phyloP scores from a whole-genome alignment of 2,329 filamentous ascomycete genomes.

The Fusarium sp. region DNA sequence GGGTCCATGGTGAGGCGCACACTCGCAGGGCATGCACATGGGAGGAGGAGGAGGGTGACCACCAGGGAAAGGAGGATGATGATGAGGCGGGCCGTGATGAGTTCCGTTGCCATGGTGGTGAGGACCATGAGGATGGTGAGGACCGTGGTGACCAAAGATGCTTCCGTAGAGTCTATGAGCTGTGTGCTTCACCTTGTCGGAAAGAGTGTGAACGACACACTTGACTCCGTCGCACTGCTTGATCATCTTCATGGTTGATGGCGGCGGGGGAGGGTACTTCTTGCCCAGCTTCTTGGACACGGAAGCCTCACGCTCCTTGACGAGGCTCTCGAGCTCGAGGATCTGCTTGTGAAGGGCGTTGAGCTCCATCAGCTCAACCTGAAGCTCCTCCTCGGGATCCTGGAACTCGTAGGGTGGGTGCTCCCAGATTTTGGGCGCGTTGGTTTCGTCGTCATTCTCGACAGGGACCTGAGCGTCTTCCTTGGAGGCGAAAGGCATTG shows the following conservation, averaged over 20 bases:
- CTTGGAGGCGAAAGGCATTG: conserved; percentile 37
- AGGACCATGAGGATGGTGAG: conserved; percentile 5
- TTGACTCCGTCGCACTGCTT: conserved; percentile 37
- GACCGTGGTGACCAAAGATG: conserved; percentile 25
- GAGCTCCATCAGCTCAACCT: conserved; percentile 57
- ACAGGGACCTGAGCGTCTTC: conserved; percentile 12
- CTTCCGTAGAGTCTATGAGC: conserved; percentile 32
- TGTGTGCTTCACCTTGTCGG: conserved; percentile 50
- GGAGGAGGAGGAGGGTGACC: conserved; percentile 8
- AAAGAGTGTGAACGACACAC: conserved; percentile 55
- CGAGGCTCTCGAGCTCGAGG: conserved; percentile 53
- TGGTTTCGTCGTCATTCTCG: conserved; percentile 3
- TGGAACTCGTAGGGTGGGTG: conserved; percentile 40
- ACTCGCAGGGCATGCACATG: neutral
- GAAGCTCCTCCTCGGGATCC: conserved; percentile 46
- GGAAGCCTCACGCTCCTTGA: conserved; percentile 55
- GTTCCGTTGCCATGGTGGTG: conserved; percentile 10
- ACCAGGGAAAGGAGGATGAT: conserved; percentile 34
- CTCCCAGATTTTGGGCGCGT: conserved; percentile 17
- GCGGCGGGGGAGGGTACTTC: conserved; percentile 31
- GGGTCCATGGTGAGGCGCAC: conserved; percentile 32
- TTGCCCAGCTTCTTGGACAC: conserved; percentile 50
- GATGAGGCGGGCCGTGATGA: conserved; percentile 19
- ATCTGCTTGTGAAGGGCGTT: conserved; percentile 55
- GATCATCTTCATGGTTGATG: conserved; percentile 35